Base-by-base conservation (phyloP, 1,139 yeast genomes). In the Hemisphaericaspora subhashii region DNA sequence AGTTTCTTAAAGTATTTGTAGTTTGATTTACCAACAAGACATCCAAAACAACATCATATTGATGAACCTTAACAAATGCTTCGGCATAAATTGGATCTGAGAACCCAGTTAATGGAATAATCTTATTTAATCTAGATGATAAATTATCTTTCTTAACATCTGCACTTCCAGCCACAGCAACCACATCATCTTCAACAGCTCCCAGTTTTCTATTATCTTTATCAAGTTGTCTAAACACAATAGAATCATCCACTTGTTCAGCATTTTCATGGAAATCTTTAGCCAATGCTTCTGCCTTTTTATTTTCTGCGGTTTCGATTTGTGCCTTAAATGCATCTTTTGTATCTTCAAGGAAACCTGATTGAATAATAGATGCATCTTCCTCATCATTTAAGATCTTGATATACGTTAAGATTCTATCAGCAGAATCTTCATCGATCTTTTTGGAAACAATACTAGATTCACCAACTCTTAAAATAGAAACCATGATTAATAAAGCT, bases 31-130 rank as follows among this genome's bases (percentile, higher is more conserved):
- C 98, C 51, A 94, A 72, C 58, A 94, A 71, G 18, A 94, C 97
- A 55, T 94, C 98, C 55, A 94, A 74, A 0, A 89, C 92, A 53
- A 94, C 95, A 62, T 94, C 98, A 61, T 86, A 92, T 64, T 94
- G 98, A 54, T 92, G 96, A 16, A 89, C 94, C 51, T 87, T 87
- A 50, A 94, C 87, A 56, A 85, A 87, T 0, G 98, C 98, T 66
- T 94, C 99, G 4, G 96, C 98, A 58, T 94, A 94, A 29, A 94
- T 95, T 17, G 98, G 96, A 60, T 94, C 99, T 0, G 96, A 86
- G 64, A 89, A 94, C 26, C 99, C 99, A 22, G 98, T 92, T 50
- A 94, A 78, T 61, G 88, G 98, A 40, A 89, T 83, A 53, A 94
- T 87, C 62, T 87, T 88, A 60, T 82, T 85, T 56, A 94, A 77